Evolutionary conservation across 768 basidiomycete genomes (phyloP), one percentile per base, ranked within the genome.

Genomic region (Tylopilus cervinicoccineus): DNA sequence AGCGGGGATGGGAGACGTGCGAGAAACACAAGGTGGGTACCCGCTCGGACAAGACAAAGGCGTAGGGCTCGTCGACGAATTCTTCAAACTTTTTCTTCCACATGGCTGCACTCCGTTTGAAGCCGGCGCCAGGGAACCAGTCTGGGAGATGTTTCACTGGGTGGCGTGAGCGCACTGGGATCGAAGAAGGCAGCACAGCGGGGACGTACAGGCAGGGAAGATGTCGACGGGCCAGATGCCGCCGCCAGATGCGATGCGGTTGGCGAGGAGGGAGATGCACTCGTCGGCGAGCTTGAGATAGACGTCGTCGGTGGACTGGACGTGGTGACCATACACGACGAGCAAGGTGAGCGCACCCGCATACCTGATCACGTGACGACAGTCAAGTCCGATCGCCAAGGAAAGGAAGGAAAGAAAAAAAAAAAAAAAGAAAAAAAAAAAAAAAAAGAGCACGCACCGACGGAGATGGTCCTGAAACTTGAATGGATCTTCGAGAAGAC

Each of bases 101-200:
- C 9, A 51, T 59, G 8, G 48, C 65, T 1, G 85, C 84, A 49
- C 82, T 83, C 17, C 68, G 65, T 61, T 79, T 78, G 69, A 88
- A 91, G 2, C 75, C 76, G 5, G 80, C 75, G 11, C 85, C 85
- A 19, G 88, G 88, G 39, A 79, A 68, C 82, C 84, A 88, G 37
- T 61, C 58, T 0, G 88, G 88, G 23, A 88, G 59, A 54, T 78
- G 61, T 57, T 73, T 75, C 55, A 88, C 72, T 64, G 56, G 9
- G 32, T 37, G 13, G 9, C n/a, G 23, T 31, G 14, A 20, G 12
- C 13, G 17, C 43, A 62, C 29, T 5, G 14, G 16, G 19, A 4
- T 17, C 9, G 5, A 1, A 8, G 4, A 36, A 36, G 11, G 10
- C 34, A 4, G 28, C 17, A 5, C 6, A 11, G 27, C 4, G 8